phyloP scores from a whole-genome alignment of 2,329 filamentous ascomycete genomes.

The Penicillium sp. region DNA sequence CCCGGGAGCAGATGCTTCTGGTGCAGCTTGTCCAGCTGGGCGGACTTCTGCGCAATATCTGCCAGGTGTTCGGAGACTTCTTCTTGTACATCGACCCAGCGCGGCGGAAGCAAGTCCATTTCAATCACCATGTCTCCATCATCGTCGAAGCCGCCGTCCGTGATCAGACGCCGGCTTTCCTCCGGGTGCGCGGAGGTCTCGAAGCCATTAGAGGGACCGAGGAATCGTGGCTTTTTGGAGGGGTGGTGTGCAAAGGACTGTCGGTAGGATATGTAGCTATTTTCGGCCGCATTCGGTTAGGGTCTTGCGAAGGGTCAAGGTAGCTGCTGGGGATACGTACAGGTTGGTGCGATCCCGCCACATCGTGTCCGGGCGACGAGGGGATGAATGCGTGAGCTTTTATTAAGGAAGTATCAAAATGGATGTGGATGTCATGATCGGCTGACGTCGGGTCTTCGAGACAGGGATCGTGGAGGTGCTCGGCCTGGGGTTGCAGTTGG shows the following conservation, averaged over 20 bases:
- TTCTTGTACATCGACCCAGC: constrained; percentile 93
- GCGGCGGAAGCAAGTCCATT: constrained; percentile 92
- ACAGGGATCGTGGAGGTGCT: neutral
- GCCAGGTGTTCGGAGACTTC: constrained; percentile 80
- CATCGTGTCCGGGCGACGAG: constrained; percentile 60
- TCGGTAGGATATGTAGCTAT: constrained; percentile 94
- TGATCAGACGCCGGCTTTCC: constrained; percentile 78
- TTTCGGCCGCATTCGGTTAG: constrained; percentile 13
- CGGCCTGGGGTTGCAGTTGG: constrained; percentile 1
- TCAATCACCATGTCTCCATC: constrained; percentile 95
- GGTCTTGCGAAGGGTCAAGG: constrained; percentile 3
- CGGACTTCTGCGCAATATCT: constrained; percentile 75
- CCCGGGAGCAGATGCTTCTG: constrained; percentile 95
- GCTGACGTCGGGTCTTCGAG: neutral
- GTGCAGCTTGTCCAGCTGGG: constrained; percentile 83
- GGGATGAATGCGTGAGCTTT: constrained; percentile 9
- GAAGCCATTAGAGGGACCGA: constrained; percentile 55
- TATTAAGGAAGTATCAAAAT: constrained; percentile 17
- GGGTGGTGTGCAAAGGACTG: constrained; percentile 97
- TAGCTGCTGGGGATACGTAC: constrained; percentile 49
- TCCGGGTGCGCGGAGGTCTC: constrained; percentile 57
- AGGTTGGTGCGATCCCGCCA: constrained; percentile 99
- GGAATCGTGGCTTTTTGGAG: constrained; percentile 71
- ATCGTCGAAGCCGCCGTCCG: constrained; percentile 64
- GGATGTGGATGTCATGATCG: constrained; percentile 16